These are phyloP conservation scores for Colletotrichum plurivorum DNA, from an alignment of 2,329 filamentous ascomycete genomes.

Conservation along the genomic window DNA sequence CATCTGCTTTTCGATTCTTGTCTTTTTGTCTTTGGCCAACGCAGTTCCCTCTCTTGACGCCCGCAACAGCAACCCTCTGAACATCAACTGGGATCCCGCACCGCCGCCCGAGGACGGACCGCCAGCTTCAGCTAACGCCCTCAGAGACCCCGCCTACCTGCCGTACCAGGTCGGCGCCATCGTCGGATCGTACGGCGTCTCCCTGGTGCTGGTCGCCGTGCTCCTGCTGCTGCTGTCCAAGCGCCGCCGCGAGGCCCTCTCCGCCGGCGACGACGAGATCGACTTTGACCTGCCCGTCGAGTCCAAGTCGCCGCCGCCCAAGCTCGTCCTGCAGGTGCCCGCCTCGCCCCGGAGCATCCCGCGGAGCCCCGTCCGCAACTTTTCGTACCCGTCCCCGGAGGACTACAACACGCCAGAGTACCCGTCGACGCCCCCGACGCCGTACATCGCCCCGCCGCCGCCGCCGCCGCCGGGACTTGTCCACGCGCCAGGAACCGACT, in stretches of 20 bases:
- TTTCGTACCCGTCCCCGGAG: constrained; percentile 65
- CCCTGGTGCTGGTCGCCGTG: constrained; percentile 80
- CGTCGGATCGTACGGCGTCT: constrained; percentile 85
- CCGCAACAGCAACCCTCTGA: constrained; percentile 53
- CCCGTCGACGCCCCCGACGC: constrained; percentile 44
- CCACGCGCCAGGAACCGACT: constrained; percentile 72
- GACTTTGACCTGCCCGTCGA: constrained; percentile 53
- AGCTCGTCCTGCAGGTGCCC: constrained; percentile 42
- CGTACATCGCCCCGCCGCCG: constrained; percentile 63
- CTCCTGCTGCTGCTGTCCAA: constrained; percentile 73
- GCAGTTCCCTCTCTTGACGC: constrained; percentile 46
- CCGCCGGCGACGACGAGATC: constrained; percentile 66
- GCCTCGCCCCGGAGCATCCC: constrained; percentile 43
- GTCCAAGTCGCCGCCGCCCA: constrained; percentile 44
- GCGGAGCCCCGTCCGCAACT: constrained; percentile 57
- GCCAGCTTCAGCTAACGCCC: constrained; percentile 69
- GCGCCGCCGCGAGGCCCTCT: constrained; percentile 66
- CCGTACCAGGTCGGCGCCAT: constrained; percentile 89
- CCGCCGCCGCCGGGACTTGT: constrained; percentile 60
- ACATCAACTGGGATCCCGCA: constrained; percentile 69
- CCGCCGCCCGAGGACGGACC: constrained; percentile 73
- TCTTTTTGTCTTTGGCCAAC: constrained; percentile 46
- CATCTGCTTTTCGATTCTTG: constrained; percentile 43
- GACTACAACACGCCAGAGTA: constrained; percentile 50
- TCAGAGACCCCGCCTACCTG: constrained; percentile 71